Evolutionary conservation across 2,329 filamentous ascomycete species (phyloP).

Genomic region (Penicillium freii): DNA sequence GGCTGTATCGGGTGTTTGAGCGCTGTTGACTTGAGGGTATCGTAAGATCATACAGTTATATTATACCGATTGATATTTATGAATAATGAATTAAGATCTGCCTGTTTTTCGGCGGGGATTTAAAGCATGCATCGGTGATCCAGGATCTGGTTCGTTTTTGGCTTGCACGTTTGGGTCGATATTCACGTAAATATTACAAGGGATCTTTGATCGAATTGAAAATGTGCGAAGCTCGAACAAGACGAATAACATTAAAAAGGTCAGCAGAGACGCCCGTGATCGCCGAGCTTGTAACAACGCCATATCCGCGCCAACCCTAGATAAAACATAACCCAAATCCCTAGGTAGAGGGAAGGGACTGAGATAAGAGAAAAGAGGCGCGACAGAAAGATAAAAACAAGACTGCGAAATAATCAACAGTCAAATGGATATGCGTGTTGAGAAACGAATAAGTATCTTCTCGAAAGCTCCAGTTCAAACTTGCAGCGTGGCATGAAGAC

Average conservation of each 20-base stretch:
- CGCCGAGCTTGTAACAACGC: conserved; percentile 6
- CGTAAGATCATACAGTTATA: background rate
- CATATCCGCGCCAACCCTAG: background rate
- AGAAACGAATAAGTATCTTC: background rate
- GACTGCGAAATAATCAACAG: background rate
- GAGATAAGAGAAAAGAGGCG: background rate
- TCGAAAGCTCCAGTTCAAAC: background rate
- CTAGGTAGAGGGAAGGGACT: background rate
- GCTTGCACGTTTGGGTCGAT: no score
- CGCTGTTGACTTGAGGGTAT: conserved; percentile 61
- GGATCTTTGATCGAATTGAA: background rate
- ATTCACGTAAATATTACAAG: background rate
- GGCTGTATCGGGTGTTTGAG: conserved; percentile 92
- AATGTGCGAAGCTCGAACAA: background rate
- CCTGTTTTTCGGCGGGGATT: background rate
- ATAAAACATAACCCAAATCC: conserved; percentile 4
- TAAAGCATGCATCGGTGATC: background rate
- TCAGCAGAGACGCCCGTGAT: background rate
- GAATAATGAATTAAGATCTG: conserved; percentile 1
- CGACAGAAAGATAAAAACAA: background rate
- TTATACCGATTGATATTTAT: background rate
- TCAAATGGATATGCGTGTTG: background rate
- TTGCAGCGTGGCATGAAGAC: background rate
- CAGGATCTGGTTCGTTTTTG: no score
- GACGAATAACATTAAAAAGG: background rate